Evolutionary conservation across 257 asterid species (phyloP), one percentile per base, ranked within the genome.

Genomic region (Solanum pinnatisectum): DNA sequence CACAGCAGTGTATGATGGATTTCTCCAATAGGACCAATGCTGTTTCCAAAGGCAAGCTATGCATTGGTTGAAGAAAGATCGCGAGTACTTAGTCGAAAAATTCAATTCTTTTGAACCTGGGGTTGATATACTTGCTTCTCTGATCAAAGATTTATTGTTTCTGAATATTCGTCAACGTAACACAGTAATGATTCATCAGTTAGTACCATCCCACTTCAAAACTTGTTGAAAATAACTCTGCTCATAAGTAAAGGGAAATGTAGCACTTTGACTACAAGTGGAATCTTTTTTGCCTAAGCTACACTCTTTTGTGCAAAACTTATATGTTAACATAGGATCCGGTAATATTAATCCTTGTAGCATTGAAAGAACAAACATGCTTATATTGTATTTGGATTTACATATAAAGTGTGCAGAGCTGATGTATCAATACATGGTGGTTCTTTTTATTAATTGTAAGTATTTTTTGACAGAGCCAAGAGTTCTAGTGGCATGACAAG

Each of bases 1-100:
- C 46, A 96, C 96, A 30, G 97, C 98, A 9, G 94, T 94, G 92
- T 95, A 94, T 27, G 95, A 92, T 3, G 98, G 95, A 87, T 96
- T 96, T 90, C 94, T 88, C 98, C 96, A 96, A 84, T 93, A 96
- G 5, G 99, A 95, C 90, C 94, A 89, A 71, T 91, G 93, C 44
- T 95, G 98, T 89, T 86, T 72, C 79, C 79, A 72, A 33, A 72
- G 81, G 44, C 81, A 72, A 72, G 44, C 81, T 18, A 72, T 35
- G 93, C 95, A 95, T 87, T 96, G 98, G 10, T 90, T 89, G 88
- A 91, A 87, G 90, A 92, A 94, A 52, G 98, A 87, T 88, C 92
- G 95, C 2, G 98, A 91, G 84, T 96, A 95, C 15, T 25, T 91
- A 2, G 92, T 91, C 0, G 91, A 86, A 87, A 96, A 96, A 87